Evolutionary conservation across 768 basidiomycete genomes (phyloP), one percentile per base, ranked within the genome.

Genomic region (Trametes coccinea): DNA sequence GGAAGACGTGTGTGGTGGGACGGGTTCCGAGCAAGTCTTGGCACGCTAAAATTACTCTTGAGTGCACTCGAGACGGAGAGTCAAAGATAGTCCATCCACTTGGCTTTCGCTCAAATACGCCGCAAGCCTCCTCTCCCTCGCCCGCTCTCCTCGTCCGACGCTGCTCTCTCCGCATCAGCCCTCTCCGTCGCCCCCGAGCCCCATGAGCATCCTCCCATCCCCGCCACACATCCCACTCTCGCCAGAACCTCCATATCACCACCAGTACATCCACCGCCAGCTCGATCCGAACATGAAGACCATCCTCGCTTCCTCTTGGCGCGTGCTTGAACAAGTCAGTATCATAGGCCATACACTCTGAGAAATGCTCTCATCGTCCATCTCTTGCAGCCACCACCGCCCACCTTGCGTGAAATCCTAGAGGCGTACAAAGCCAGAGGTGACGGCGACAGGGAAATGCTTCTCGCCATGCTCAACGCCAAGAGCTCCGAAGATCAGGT

Each of bases 401-500:
- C 95, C 0, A 86, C 78, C 62, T 80, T 97, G 46, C 84, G 90
- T 50, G 93, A 95, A 67, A 94, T 97, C 45, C 85, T 97, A 29
- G 82, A 83, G 41, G 93, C 94, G 7, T 97, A 95, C 78, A 82
- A 84, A 59, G 76, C 85, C 41, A 91, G 88, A 69, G 95, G 95
- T 62, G 92, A 95, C 62, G 94, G 93, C 45, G 95, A 97, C 79
- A 82, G 94, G 27, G 93, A 95, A 54, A 89, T 95, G 85, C 80
- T 97, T 22, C 81, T 96, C 39, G 85, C 92, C 66, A 90, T 97
- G 83, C 80, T 97, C 52, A 93, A 90, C 62, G 93, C 94, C 70
- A 97, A 97, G 79, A 84, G 87, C 48, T 89, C 95, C 11, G 95
- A 97, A 73, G 95, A 97, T 71, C 90, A 96, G 84, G 93, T 92